phyloP scores from a whole-genome alignment of 306 rosid genomes.

The Dalbergia cochinchinensis region DNA sequence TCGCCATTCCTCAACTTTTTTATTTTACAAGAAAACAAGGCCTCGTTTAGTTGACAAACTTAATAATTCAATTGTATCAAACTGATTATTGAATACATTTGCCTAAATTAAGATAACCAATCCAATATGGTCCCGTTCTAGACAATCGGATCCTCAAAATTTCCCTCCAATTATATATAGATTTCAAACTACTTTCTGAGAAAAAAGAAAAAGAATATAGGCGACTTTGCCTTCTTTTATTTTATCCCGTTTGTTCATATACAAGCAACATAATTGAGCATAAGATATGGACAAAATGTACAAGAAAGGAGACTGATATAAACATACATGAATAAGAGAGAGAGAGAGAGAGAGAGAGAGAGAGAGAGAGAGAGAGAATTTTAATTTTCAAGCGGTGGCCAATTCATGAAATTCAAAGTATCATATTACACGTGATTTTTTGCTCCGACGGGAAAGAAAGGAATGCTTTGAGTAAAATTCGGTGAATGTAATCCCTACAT shows the following conservation, averaged over 20 bases:
- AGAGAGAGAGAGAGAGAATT: too few species aligned
- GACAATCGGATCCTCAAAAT: conserved; percentile 4
- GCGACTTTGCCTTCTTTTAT: background rate
- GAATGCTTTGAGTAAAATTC: too few species aligned
- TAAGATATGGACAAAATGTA: conserved; percentile 1
- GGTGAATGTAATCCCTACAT: too few species aligned
- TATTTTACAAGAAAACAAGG: background rate
- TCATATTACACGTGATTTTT: conserved; percentile 24
- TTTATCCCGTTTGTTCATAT: background rate
- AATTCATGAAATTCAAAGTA: conserved; percentile 28
- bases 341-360: too few species aligned
- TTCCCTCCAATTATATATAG: too few species aligned
- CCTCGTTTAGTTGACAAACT: conserved; percentile 1
- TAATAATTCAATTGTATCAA: background rate
- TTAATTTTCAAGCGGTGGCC: background rate
- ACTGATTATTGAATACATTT: background rate
- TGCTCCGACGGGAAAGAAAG: background rate
- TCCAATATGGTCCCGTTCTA: conserved; percentile 1
- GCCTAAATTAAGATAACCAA: background rate
- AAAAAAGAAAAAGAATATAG: background rate
- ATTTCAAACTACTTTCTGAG: background rate
- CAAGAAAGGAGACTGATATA: background rate
- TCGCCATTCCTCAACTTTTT: background rate
- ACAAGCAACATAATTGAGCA: background rate
- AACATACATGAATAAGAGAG: background rate